phyloP scores from a whole-genome alignment of 805 yeast genomes.

The Suhomyces sp. region DNA sequence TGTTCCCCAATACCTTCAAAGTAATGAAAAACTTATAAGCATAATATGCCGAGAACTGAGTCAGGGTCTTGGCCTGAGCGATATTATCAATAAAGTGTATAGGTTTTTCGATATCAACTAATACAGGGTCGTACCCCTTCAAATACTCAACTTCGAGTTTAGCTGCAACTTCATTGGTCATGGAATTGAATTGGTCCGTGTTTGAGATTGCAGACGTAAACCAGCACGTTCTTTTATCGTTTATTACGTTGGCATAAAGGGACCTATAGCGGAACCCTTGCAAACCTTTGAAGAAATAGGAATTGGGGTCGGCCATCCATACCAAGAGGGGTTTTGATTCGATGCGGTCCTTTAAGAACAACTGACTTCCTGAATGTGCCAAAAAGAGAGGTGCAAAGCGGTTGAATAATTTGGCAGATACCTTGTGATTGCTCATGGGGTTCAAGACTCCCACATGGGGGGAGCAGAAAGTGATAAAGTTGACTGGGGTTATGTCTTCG shows the following conservation, averaged over 20 bases:
- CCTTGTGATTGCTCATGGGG: conserved; percentile 34
- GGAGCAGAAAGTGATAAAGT: conserved; percentile 50
- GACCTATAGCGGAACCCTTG: conserved; percentile 50
- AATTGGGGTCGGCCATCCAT: conserved; percentile 62
- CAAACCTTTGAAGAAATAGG: conserved; percentile 61
- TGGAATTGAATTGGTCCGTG: conserved; percentile 60
- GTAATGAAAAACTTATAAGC: not conserved
- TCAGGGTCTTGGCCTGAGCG: not conserved
- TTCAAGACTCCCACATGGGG: conserved; percentile 72
- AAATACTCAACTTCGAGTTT: conserved; percentile 45
- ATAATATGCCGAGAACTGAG: not conserved
- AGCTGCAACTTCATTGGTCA: conserved; percentile 38
- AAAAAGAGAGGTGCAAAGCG: conserved; percentile 60
- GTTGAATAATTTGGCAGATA: conserved; percentile 41
- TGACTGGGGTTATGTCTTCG: conserved; percentile 52
- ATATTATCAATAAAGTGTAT: conserved; percentile 15
- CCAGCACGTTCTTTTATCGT: conserved; percentile 81
- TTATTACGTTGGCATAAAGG: conserved; percentile 72
- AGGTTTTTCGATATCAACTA: conserved; percentile 52
- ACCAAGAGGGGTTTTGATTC: conserved; percentile 52
- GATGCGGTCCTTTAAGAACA: conserved; percentile 54
- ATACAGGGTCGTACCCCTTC: conserved; percentile 54
- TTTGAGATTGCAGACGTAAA: conserved; percentile 74
- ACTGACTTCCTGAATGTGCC: conserved; percentile 72
- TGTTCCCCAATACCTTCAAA: conserved; percentile 39